Percentiles rank a stretch among this genome's conserved stretches.
Evolutionary conservation across 495 filamentous ascomycete species (phyloP).

Genomic region (Penicillium macrosclerotiorum): DNA sequence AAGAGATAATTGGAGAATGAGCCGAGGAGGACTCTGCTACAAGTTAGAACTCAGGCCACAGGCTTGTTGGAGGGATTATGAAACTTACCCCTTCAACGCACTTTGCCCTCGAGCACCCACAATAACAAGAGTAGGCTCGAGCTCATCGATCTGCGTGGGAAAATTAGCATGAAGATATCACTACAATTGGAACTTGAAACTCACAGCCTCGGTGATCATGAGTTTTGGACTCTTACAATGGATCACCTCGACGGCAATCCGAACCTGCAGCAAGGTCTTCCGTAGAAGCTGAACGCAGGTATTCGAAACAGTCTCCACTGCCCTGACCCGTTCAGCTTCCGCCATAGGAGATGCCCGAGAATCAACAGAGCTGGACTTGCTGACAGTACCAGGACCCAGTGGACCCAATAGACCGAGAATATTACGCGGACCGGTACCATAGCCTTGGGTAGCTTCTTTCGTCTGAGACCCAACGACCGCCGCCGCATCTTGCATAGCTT

Average conservation of each 20-base stretch:
- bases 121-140: conserved; percentile 90
- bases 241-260: conserved; percentile 90
- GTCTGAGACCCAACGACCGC: conserved; percentile 55
- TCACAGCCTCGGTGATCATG: conserved; percentile 74
- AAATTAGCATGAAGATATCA: conserved; percentile 12
- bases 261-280: conserved; percentile 87
- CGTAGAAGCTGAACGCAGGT: conserved; percentile 78
- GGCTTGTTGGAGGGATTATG: background rate
- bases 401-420: conserved; percentile 35
- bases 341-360: conserved; percentile 50
- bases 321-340: conserved; percentile 75
- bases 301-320: conserved; percentile 72
- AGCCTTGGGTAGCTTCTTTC: conserved; percentile 34
- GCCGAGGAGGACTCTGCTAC: conserved; percentile 75
- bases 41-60: conserved; percentile 10
- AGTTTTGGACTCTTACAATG: conserved; percentile 95
- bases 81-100: conserved; percentile 83
- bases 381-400: conserved; percentile 38
- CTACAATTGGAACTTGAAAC: conserved; percentile 21
- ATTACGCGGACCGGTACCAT: conserved; percentile 30
- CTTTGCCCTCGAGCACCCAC: conserved; percentile 86
- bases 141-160: conserved; percentile 69
- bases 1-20: conserved; percentile 97
- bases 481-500: conserved; percentile 69
- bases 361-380: conserved; percentile 43